Conservation (phyloP, 1,284 basidiomycete species). For the Earliella scabrosa region DNA sequence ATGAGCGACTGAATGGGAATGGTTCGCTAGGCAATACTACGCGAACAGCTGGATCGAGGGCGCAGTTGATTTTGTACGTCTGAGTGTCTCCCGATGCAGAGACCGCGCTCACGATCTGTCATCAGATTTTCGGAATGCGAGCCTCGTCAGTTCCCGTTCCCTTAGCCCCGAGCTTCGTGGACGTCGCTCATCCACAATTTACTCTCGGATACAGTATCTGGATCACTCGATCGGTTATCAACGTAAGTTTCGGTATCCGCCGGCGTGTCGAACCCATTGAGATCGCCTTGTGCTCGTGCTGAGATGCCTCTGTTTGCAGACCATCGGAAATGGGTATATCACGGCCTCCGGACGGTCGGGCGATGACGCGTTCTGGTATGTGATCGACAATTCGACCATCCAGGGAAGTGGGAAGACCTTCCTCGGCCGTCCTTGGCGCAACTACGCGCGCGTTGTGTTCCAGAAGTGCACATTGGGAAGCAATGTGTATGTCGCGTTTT, state of each 20-base stretch:
- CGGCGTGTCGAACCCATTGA: background rate
- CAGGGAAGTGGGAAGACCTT: slow-evolving; percentile 47
- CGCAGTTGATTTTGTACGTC: slow-evolving; percentile 54
- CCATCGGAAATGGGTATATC: slow-evolving; percentile 46
- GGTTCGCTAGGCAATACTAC: slow-evolving; percentile 25
- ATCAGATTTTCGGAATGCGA: slow-evolving; percentile 31
- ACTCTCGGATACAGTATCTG: slow-evolving; percentile 23
- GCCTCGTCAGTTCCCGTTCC: slow-evolving; percentile 26
- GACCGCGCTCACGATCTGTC: slow-evolving; percentile 31
- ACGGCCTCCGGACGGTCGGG: slow-evolving; percentile 56
- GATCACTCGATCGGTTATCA: slow-evolving; percentile 33
- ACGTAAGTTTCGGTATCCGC: slow-evolving; percentile 20
- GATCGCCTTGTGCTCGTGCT: background rate
- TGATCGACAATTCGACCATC: slow-evolving; percentile 53
- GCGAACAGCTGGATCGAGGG: slow-evolving; percentile 44
- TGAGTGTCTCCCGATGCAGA: slow-evolving; percentile 39
- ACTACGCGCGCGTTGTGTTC: slow-evolving; percentile 34
- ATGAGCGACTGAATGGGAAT: background rate
- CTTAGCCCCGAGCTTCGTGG: slow-evolving; percentile 49
- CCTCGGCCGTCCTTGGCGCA: slow-evolving; percentile 55
- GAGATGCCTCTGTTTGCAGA: slow-evolving; percentile 20
- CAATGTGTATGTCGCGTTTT: slow-evolving; percentile 28
- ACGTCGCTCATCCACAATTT: slow-evolving; percentile 1
- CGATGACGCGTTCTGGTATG: slow-evolving; percentile 46
- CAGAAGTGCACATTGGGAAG: slow-evolving; percentile 27